A percentile compares a stretch with the other conserved stretches of the same genome.
These are phyloP conservation scores for Leucocoprinus sp. DNA, from an alignment of 768 basidiomycete species.

Conservation along the genomic window DNA sequence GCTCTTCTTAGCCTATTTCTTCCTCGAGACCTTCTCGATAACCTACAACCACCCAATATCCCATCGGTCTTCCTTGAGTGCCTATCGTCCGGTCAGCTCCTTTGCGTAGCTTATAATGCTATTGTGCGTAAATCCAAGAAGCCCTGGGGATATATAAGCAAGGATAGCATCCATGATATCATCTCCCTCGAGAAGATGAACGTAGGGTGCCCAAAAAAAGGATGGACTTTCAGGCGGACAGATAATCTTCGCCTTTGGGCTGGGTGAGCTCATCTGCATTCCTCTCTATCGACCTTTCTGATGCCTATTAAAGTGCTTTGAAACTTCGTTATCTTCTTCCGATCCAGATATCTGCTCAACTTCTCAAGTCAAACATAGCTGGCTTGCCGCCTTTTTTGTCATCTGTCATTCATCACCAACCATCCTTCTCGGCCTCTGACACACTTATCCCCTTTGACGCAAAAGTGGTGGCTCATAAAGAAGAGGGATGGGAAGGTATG, in stretches of 20 bases:
- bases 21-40: slow-evolving; percentile 34
- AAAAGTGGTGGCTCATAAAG: slow-evolving; percentile 60
- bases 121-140: slow-evolving; percentile 73
- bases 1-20: slow-evolving; percentile 53
- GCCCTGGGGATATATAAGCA: slow-evolving; percentile 83
- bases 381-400: slow-evolving; percentile 18
- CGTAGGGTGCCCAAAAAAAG: slow-evolving; percentile 37
- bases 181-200: slow-evolving; percentile 50
- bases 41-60: slow-evolving; percentile 13
- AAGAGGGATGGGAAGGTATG: slow-evolving; percentile 78
- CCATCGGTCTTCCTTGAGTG: slow-evolving; percentile 40
- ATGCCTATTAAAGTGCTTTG: slow-evolving; percentile 45
- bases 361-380: slow-evolving; percentile 15
- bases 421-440: slow-evolving; percentile 18
- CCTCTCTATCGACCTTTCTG: background rate
- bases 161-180: slow-evolving; percentile 75
- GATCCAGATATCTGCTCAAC: slow-evolving; percentile 44
- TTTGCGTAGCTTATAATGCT: slow-evolving; percentile 75
- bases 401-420: slow-evolving; percentile 13
- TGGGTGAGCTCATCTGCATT: slow-evolving; percentile 46
- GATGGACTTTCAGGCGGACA: slow-evolving; percentile 80
- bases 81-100: slow-evolving; percentile 69
- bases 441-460: slow-evolving; percentile 53
- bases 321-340: slow-evolving; percentile 77
- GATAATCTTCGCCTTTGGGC: slow-evolving; percentile 84